Base-by-base conservation (phyloP, 2,329 filamentous ascomycete genomes). In the Ceratocystis harringtonii region DNA sequence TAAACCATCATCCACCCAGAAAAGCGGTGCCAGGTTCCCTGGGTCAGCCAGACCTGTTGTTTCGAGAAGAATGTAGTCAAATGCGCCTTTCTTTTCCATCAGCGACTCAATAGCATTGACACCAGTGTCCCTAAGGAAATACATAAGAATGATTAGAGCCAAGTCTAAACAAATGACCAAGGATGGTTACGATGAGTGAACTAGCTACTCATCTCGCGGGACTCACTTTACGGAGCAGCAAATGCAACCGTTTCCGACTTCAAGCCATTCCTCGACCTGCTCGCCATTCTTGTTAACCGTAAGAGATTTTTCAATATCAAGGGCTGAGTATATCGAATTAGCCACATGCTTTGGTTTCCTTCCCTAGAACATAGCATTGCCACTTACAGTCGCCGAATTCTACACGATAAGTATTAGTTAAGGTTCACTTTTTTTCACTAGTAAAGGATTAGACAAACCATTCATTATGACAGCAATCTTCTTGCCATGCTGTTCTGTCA, bases 401-500 rank as follows among this genome's bases (percentile, higher is more conserved):
- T 90, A 69, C 25, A 17, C 15, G n/a, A 3, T 10, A 17, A 8
- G 50, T n/a, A 67, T 71, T 50, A 73, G 68, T 43, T 12, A 2
- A 1, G 17, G n/a, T 8, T 19, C 3, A 28, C 4, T 48, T 2
- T 28, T 3, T 25, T 25, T 8, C 10, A 15, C 10, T n/a, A 5
- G 52, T 12, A 3, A 1, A 17, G n/a, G 19, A 15, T 32, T 52
- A 15, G 17, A 17, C 71, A 57, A 68, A 78, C 90, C 91, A 75
- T 99, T 99, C 78, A 99, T 84, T 66, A 99, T 97, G 15, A 99
- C 94, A 10, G 94, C 94, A 74, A 99, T 94, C 72, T 91, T 96
- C 80, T 97, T 97, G 74, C 92, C 92, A 80, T 99, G 94, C 68
- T 92, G 87, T 66, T 92, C 91, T 32, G 88, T 95, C 63, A 99